Percentiles rank a stretch among this genome's conserved stretches.
These are phyloP conservation scores for Aspergillus sp. DNA, from an alignment of 2,329 filamentous ascomycete genomes.

Conservation along the genomic window DNA sequence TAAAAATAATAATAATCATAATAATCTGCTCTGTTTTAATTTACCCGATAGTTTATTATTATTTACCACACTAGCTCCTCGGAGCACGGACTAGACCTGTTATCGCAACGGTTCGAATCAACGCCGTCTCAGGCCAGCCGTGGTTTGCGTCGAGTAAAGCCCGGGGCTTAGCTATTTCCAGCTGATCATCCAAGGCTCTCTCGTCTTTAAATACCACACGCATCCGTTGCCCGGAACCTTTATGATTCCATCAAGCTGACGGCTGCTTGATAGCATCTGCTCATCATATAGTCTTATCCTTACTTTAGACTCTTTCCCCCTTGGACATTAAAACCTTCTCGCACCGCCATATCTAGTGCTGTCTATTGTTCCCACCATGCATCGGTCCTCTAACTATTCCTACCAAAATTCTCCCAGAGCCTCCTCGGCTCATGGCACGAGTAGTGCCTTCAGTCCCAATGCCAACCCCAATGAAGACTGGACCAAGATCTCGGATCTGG, in stretches of 20 bases:
- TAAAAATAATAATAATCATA: constrained; percentile 1
- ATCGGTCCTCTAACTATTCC: constrained; percentile 29
- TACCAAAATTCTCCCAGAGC: constrained; percentile 50
- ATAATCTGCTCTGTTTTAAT: neutral
- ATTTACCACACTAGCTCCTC: neutral
- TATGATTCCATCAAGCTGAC: too few species aligned
- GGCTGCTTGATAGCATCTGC: too few species aligned
- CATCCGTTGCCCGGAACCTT: neutral
- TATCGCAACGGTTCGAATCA: constrained; percentile 22
- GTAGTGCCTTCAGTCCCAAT: constrained; percentile 90
- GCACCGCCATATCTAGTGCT: constrained; percentile 3
- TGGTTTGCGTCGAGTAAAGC: constrained; percentile 13
- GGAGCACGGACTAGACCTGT: constrained; percentile 18
- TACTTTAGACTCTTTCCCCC: neutral
- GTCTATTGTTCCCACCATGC: constrained; percentile 23
- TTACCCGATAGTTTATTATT: neutral
- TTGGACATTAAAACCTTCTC: neutral
- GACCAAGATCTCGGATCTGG: constrained; percentile 98
- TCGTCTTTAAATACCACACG: constrained; percentile 15
- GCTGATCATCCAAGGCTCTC: constrained; percentile 17
- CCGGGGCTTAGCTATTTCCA: constrained; percentile 22
- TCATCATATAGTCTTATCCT: too few species aligned
- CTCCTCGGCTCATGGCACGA: constrained; percentile 72
- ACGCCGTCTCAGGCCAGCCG: constrained; percentile 6
- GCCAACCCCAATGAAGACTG: constrained; percentile 97